phyloP scores from a whole-genome alignment of 352 stramenopile genomes.

The Phytophthora sansomeana region DNA sequence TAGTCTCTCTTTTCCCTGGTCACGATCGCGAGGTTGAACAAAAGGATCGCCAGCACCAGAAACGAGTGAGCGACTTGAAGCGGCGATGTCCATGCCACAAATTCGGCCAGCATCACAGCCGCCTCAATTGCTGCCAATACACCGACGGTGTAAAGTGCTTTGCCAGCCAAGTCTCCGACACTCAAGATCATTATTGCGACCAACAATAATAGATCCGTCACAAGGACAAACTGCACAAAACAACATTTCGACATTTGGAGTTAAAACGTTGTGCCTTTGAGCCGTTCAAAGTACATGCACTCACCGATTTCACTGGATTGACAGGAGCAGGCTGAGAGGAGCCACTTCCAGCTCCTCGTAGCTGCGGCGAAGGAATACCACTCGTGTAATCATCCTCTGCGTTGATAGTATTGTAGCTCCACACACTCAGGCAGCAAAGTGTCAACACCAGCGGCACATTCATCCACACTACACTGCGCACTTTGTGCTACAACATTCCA shows the following conservation, averaged over 20 bases:
- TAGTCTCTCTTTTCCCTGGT: slow-evolving; percentile 42
- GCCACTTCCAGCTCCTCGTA: slow-evolving; percentile 24
- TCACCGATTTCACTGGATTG: slow-evolving; percentile 42
- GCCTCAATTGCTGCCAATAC: slow-evolving; percentile 53
- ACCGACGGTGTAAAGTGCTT: slow-evolving; percentile 46
- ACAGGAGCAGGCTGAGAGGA: not conserved
- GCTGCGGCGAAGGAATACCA: slow-evolving; percentile 5
- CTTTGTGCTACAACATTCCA: slow-evolving; percentile 35
- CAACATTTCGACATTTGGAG: not conserved
- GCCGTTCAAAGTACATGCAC: not conserved
- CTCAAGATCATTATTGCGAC: slow-evolving; percentile 54
- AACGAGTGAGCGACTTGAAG: slow-evolving; percentile 47
- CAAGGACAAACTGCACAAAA: slow-evolving; percentile 52
- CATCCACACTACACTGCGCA: slow-evolving; percentile 44
- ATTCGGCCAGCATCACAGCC: slow-evolving; percentile 44
- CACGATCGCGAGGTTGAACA: slow-evolving; percentile 36
- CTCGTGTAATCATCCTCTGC: slow-evolving; percentile 5
- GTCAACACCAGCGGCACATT: slow-evolving; percentile 45
- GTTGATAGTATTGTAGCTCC: slow-evolving; percentile 34
- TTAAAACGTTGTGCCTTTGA: not conserved
- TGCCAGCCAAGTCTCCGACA: slow-evolving; percentile 40
- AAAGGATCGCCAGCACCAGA: slow-evolving; percentile 40
- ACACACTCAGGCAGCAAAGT: slow-evolving; percentile 51
- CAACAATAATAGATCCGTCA: slow-evolving; percentile 52
- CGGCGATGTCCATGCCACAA: slow-evolving; percentile 41